Evolutionary conservation across 1,284 basidiomycete species (phyloP).

Genomic region (Sanguinoderma infundibulare): DNA sequence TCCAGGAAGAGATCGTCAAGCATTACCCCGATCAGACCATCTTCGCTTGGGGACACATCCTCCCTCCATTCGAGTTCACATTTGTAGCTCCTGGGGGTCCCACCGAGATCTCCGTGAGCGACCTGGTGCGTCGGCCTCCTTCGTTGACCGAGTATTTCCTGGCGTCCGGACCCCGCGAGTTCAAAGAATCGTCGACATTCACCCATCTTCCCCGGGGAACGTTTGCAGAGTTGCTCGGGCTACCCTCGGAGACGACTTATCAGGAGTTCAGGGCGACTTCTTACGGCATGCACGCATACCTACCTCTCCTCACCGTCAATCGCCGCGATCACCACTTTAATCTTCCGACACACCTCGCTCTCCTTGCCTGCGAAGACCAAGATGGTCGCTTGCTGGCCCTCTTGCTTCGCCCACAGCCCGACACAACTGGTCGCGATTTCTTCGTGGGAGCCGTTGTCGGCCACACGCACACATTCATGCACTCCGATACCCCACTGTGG

Average conservation of each 20-base stretch:
- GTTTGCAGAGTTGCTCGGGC: not conserved
- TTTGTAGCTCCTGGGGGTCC: not conserved
- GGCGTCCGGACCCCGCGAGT: conserved; percentile 11
- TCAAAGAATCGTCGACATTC: conserved; percentile 6
- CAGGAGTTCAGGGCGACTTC: conserved; percentile 12
- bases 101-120: not conserved
- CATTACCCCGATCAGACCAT: conserved; percentile 9
- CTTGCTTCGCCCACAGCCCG: conserved; percentile 6
- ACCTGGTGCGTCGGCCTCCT: not conserved
- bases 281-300: conserved; percentile 14
- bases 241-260: not conserved
- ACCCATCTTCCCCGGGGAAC: conserved; percentile 1
- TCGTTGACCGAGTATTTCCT: not conserved
- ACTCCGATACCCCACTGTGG: conserved; percentile 1
- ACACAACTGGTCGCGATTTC: not conserved
- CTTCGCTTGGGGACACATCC: conserved; percentile 10
- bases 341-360: conserved; percentile 11
- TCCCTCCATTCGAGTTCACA: not conserved
- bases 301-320: conserved; percentile 11
- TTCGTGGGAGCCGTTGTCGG: conserved; percentile 12
- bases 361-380: conserved; percentile 14
- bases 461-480: not conserved
- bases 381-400: conserved; percentile 1
- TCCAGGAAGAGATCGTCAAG: conserved; percentile 13
- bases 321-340: not conserved